Base-by-base conservation (phyloP, 768 basidiomycete species). In the Amanita polypyramis region DNA sequence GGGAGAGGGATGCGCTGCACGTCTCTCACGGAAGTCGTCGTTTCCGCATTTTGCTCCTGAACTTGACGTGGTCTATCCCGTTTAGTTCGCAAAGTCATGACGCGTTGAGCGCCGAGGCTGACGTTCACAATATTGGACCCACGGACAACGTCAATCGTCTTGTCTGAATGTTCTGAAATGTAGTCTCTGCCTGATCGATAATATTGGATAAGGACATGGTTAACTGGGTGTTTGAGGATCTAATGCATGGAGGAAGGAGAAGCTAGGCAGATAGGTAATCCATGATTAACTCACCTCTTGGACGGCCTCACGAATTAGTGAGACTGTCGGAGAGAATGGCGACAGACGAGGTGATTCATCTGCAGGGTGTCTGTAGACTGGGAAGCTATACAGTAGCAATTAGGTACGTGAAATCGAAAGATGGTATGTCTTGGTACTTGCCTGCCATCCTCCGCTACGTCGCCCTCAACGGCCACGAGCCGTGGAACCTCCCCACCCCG, bases 131-230 rank as follows among this genome's bases (percentile, higher is more conserved):
- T 82, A 46, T 70, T 78, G 5, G 85, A 84, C 27, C 78, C 81
- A 11, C 72, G 76, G 3, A 82, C 77, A 53, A 91, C 75, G 60
- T 91, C 88, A 54, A 90, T 75, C 4, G 87, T 91, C 65, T 91
- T 91, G 62, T 91, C 87, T 0, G 84, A 85, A 61, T 91, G 87
- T 55, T 89, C 86, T 0, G 86, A 88, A 52, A 90, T 90, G 62
- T 82, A 85, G 62, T 90, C 88, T 23, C 75, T 76, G 4, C 87
- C 88, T 10, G 72, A 73, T 49, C 87, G 84, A 59, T 90, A 90
- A 58, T 77, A 73, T 57, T 90, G 88, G 43, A 90, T 86, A 25
- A 91, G 74, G 41, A 85, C 87, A 55, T 91, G 87, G 57, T 91
- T 91, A 4, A 90, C 77, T 0, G 80, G 81, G 49, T 86, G 85